Percentiles rank a stretch among this genome's conserved stretches.
phyloP scores from a whole-genome alignment of 805 yeast genomes.

The Starmerella davenportii region DNA sequence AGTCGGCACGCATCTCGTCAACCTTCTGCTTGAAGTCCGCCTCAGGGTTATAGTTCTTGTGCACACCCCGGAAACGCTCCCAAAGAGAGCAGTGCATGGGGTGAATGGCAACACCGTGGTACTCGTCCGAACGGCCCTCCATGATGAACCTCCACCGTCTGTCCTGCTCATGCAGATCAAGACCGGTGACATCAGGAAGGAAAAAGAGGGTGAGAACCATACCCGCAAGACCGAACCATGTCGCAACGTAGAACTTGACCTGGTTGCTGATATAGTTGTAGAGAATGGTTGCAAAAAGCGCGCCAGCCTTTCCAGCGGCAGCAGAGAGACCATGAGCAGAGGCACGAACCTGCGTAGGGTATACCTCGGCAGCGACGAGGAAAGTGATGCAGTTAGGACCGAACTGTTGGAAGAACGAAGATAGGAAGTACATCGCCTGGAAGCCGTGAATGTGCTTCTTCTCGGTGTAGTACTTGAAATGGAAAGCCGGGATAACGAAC shows the following conservation, averaged over 20 bases:
- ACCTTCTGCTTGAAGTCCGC: conserved; percentile 25
- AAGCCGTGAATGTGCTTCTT: conserved; percentile 19
- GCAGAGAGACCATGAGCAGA: conserved; percentile 52
- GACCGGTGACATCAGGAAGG: conserved; percentile 25
- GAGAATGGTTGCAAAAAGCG: conserved; percentile 34
- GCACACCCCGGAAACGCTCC: conserved; percentile 23
- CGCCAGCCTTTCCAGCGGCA: conserved; percentile 48
- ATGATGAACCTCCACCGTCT: conserved; percentile 23
- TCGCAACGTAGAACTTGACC: conserved; percentile 24
- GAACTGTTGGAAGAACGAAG: conserved; percentile 48
- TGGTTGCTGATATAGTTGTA: conserved; percentile 24
- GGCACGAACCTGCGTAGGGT: conserved; percentile 49
- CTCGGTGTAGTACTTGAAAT: conserved; percentile 30
- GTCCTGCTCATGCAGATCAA: conserved; percentile 25
- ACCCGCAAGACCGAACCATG: conserved; percentile 26
- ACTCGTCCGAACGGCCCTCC: conserved; percentile 23
- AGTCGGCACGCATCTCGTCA: conserved; percentile 23
- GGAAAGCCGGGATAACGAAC: conserved; percentile 42
- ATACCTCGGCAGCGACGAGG: conserved; percentile 45
- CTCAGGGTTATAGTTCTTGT: conserved; percentile 25
- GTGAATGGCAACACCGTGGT: conserved; percentile 26
- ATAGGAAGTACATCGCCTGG: conserved; percentile 42
- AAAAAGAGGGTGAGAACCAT: conserved; percentile 22
- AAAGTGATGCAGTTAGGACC: conserved; percentile 52
- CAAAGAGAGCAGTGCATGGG: conserved; percentile 23